Evolutionary conservation across 2,329 filamentous ascomycete species (phyloP).

Genomic region (Tolypocladium cylindrosporum): DNA sequence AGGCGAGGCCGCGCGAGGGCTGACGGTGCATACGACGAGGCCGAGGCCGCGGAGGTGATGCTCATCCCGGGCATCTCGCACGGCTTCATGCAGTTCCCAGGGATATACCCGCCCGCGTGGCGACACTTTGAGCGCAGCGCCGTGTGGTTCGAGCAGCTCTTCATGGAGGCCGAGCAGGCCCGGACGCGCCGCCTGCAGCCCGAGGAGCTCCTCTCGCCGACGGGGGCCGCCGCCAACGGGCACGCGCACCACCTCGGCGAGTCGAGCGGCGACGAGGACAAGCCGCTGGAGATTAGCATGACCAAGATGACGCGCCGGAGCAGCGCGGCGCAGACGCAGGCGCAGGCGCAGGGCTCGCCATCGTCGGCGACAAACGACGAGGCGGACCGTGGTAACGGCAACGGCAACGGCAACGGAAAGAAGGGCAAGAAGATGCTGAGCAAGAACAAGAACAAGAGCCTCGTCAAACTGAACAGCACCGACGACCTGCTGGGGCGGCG

Average conservation of each 20-base stretch:
- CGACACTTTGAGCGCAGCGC: constrained; percentile 72
- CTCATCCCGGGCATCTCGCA: constrained; percentile 85
- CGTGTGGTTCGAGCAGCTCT: constrained; percentile 73
- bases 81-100: constrained; percentile 86
- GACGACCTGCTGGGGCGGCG: constrained; percentile 46
- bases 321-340: constrained; percentile 8
- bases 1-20: constrained; percentile 5
- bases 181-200: constrained; percentile 12
- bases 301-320: constrained; percentile 32
- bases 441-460: constrained; percentile 36
- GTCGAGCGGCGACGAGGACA: constrained; percentile 69
- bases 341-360: background rate
- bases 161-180: constrained; percentile 41
- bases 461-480: constrained; percentile 45
- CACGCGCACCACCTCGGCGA: constrained; percentile 31
- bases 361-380: constrained; percentile 13
- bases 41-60: constrained; percentile 55
- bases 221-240: constrained; percentile 4
- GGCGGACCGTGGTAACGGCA: constrained; percentile 8
- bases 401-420: constrained; percentile 7
- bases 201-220: background rate
- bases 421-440: constrained; percentile 18
- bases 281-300: constrained; percentile 72
- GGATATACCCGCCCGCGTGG: constrained; percentile 83
- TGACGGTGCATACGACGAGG: constrained; percentile 22